Base-by-base conservation (phyloP, 2,329 filamentous ascomycete species). In the Talaromyces amestolkiae region DNA sequence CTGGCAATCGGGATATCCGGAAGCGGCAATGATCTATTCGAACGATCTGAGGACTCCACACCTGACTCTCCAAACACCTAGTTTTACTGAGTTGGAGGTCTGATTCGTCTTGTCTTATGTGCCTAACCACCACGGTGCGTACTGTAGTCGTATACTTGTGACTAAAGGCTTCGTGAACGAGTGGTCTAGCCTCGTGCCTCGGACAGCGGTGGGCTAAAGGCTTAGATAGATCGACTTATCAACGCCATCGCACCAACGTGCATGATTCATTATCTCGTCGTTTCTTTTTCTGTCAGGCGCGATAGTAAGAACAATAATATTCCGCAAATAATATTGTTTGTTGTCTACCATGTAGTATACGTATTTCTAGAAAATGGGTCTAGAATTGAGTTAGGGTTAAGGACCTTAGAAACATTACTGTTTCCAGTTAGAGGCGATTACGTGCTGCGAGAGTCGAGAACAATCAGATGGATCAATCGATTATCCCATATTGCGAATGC, bases 1-100 rank as follows among this genome's bases (percentile, higher is more conserved):
- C 37, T 43, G 37, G 31, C 10, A 43, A 54, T 22, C 61, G 61
- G 61, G n/a, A 63, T 63, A 27, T 43, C 61, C 61, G 61, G 61
- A 63, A 58, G 41, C 61, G 61, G 61, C 37, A 63, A 31, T 63
- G 51, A 63, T 63, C 37, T 49, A 63, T 47, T 63, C 37, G 56
- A 45, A 45, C 31, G 37, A 45, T 27, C 33, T 37, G 51, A 54
- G 27, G 31, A 22, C 41, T 45, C 58, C 58, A 59, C 56, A 45
- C 56, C 27, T 41, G 27, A 59, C 22, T 59, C 24, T 31, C 24
- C 47, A 31, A 31, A 43, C 37, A 33, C 11, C 56, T 15, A 49
- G 59, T 51, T 27, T 51, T 24, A 27, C 22, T 27, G 35, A 1
- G 3, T 35, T 33, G 27, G 9, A 8, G n/a, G 3, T 19, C 9